Evolutionary conservation across 352 stramenopile species (phyloP), one percentile per base, ranked within the genome.

Genomic region (Phytophthora colocasiae): DNA sequence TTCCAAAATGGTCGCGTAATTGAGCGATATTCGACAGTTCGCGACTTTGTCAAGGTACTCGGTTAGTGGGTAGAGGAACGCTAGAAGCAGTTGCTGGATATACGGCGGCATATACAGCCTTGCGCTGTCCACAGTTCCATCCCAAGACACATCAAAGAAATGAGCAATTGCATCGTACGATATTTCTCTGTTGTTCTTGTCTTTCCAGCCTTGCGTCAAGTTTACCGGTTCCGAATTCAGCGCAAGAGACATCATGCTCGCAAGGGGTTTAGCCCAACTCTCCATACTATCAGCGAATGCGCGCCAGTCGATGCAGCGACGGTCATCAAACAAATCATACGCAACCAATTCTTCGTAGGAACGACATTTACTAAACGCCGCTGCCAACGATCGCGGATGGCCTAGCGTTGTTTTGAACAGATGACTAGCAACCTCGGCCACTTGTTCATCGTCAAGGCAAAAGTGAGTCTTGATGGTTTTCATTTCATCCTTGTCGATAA

Each of bases 71-170:
- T 19, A 39, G 24, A 39, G 4, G 7, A 17, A 44, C 12, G 12
- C 24, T 26, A 58, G 27, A 38, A 47, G 9, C 36, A 26, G 14
- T 6, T 17, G 7, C 14, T 48, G 22, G 22, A 58, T 39, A 39
- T 39, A 31, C 15, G 50, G 10, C 50, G 50, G 19, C 50, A 58
- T 48, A 5, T 39, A 48, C 38, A 58, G 4, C 36, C 15, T 34
- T 24, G 50, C 34, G 22, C 39, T 38, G 12, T 39, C 29, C 11
- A 48, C 14, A 15, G 24, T 40, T n/a, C 22, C 50, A 2, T 48
- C 50, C 50, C 50, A 58, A 36, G 10, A 22, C 27, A 58, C 29
- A 40, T 36, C 50, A 40, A 58, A 38, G 4, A 5, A 40, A 27
- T 40, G 14, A 14, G 45, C 45, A 22, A 39, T 52, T 10, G 27